These are phyloP conservation scores for Diaporthe velutina DNA, from an alignment of 2,329 filamentous ascomycete species.

Conservation along the genomic window DNA sequence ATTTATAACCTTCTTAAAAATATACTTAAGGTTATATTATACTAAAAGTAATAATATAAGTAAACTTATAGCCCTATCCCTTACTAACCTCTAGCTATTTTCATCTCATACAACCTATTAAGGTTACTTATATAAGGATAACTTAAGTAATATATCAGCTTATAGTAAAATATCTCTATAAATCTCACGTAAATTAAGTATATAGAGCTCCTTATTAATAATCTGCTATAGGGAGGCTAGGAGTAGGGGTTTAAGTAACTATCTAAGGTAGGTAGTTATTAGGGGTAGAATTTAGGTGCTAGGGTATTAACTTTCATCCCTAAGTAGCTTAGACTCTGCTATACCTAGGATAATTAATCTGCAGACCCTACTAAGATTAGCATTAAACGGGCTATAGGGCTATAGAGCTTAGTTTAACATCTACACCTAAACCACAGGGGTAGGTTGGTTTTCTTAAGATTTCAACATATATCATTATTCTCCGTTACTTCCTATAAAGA, in stretches of 20 bases:
- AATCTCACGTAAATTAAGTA: not conserved
- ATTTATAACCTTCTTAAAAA: not conserved
- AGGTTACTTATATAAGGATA: not conserved
- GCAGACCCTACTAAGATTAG: too few relatives aligned
- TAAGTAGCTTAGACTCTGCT: not conserved
- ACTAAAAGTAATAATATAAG: not conserved
- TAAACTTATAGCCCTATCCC: fast-evolving
- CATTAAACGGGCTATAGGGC: not conserved
- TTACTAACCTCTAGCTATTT: not conserved
- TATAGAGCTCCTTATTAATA: not conserved
- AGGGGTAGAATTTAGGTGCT: not conserved
- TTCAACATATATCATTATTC: not conserved
- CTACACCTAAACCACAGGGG: too few relatives aligned
- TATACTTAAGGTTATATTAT: not conserved
- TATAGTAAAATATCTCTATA: not conserved
- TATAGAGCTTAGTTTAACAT: not conserved
- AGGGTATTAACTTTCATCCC: not conserved
- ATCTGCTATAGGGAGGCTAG: not conserved
- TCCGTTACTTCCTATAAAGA: not conserved
- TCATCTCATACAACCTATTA: not conserved
- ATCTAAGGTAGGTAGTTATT: not conserved
- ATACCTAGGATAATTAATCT: not conserved
- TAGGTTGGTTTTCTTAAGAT: not conserved
- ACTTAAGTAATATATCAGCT: not conserved
- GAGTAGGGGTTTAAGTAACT: not conserved